Percentiles rank a stretch among this genome's conserved stretches.
These are phyloP conservation scores for Fusarium napiforme DNA, from an alignment of 2,329 filamentous ascomycete genomes.

Conservation along the genomic window DNA sequence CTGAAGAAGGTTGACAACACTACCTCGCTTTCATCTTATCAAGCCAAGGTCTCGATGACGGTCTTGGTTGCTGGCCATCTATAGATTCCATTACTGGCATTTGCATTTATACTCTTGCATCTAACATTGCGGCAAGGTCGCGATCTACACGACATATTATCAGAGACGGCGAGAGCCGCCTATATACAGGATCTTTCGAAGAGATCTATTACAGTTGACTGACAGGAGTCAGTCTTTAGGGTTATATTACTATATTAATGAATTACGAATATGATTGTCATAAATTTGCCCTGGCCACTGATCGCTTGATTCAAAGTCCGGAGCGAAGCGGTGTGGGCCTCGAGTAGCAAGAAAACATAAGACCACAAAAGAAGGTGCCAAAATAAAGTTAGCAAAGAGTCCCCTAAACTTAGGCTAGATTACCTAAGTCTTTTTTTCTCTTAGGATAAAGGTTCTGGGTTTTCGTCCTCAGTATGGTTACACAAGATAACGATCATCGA, in stretches of 20 bases:
- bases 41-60: background rate
- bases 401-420: no score
- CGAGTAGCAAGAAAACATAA: no score
- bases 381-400: no score
- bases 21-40: background rate
- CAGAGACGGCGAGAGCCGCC: background rate
- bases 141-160: background rate
- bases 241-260: constrained; percentile 12
- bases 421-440: no score
- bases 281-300: background rate
- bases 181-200: background rate
- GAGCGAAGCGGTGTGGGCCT: background rate
- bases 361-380: no score
- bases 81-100: background rate
- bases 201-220: background rate
- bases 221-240: background rate
- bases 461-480: background rate
- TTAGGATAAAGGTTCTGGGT: no score
- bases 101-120: background rate
- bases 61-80: background rate
- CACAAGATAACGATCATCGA: background rate
- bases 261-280: constrained; percentile 7
- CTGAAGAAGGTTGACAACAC: constrained; percentile 48
- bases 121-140: background rate
- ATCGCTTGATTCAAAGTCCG: background rate